These are phyloP conservation scores for Carex sylvatica DNA, from an alignment of 202 grass and related monocot species.

Conservation along the genomic window DNA sequence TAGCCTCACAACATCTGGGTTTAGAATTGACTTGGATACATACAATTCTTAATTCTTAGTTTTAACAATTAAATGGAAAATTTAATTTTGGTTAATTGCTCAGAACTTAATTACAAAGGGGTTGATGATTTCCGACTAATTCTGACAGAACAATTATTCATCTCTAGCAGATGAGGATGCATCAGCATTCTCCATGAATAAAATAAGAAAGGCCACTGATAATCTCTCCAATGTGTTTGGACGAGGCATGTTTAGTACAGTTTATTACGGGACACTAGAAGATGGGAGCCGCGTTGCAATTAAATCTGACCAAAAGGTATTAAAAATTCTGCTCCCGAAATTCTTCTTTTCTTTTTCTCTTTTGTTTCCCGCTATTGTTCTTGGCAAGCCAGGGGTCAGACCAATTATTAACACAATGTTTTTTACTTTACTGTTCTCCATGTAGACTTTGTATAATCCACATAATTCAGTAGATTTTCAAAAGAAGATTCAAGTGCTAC, in stretches of 20 bases:
- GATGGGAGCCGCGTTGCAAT: constrained; percentile 21
- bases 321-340: not conserved
- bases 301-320: constrained; percentile 30
- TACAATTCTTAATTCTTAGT: too few relatives aligned
- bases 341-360: too few relatives aligned
- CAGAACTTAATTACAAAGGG: too few relatives aligned
- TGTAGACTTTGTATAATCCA: constrained; percentile 18
- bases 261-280: constrained; percentile 9
- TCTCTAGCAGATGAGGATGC: too few relatives aligned
- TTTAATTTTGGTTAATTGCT: too few relatives aligned
- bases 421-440: not conserved
- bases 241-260: constrained; percentile 20
- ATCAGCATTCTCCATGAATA: not conserved
- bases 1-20: too few relatives aligned
- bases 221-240: not conserved
- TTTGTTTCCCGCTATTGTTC: not conserved
- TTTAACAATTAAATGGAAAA: too few relatives aligned
- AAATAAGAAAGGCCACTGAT: constrained; percentile 5
- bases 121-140: too few relatives aligned
- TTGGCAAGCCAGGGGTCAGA: not conserved
- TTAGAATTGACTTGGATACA: too few relatives aligned
- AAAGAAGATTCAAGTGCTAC: constrained; percentile 24
- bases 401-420: not conserved
- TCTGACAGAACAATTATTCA: too few relatives aligned
- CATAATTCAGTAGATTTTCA: constrained; percentile 22